A percentile compares a stretch with the other conserved stretches of the same genome.
These are phyloP conservation scores for Leccinum disarticulatum DNA, from an alignment of 768 basidiomycete genomes.

Conservation along the genomic window DNA sequence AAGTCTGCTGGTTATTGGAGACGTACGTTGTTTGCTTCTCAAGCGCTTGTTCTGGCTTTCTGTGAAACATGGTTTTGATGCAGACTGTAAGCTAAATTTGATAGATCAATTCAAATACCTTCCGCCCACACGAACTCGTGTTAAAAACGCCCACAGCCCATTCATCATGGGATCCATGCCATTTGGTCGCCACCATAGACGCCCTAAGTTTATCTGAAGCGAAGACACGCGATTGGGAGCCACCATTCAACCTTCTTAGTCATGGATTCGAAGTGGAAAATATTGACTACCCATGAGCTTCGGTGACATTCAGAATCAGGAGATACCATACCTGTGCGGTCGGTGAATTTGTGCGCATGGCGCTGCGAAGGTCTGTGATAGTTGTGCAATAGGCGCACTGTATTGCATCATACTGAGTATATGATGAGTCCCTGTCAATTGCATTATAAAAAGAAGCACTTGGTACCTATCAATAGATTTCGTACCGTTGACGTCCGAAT, in stretches of 20 bases:
- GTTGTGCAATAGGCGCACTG: neutral
- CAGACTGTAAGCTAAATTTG: neutral
- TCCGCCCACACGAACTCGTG: neutral
- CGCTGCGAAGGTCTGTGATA: neutral
- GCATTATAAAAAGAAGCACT: neutral
- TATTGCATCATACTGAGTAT: neutral
- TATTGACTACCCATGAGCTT: neutral
- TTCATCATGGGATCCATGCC: neutral
- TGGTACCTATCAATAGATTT: neutral
- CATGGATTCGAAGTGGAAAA: no score
- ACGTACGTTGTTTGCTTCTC: neutral
- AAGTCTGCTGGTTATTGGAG: neutral
- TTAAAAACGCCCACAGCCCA: neutral
- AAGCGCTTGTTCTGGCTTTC: neutral
- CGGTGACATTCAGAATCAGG: neutral
- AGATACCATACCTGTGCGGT: neutral
- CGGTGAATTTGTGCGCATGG: neutral
- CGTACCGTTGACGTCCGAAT: neutral
- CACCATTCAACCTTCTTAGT: neutral
- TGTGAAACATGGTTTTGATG: neutral
- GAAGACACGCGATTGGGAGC: neutral
- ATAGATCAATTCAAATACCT: neutral
- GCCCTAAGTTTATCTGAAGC: neutral
- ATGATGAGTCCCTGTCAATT: neutral
- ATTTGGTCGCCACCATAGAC: neutral